These are phyloP conservation scores for Malus hybrid DNA, from an alignment of 331 rosid genomes.

Conservation along the genomic window DNA sequence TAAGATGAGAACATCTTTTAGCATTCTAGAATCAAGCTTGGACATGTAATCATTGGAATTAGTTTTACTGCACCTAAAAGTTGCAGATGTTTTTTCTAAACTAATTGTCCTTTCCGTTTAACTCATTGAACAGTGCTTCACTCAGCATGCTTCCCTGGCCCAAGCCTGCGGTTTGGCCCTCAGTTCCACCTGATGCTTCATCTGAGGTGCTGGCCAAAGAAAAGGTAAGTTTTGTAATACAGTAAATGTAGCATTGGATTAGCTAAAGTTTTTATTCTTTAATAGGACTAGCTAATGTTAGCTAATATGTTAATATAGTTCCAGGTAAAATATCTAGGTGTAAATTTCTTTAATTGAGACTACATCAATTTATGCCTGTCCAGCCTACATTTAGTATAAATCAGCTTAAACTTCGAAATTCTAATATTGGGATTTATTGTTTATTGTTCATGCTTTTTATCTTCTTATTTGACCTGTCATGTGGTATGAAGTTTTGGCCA, in stretches of 20 bases:
- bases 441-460: not conserved
- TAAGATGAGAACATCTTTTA: not conserved
- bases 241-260: not conserved
- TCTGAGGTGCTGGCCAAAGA: slow-evolving; percentile 84
- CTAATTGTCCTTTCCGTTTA: slow-evolving; percentile 5
- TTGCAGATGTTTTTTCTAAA: not conserved
- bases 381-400: not conserved
- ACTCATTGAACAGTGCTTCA: slow-evolving; percentile 57
- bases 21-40: slow-evolving; percentile 1
- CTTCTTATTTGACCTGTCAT: slow-evolving; percentile 5
- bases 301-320: not conserved
- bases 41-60: not conserved
- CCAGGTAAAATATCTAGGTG: not conserved
- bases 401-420: not conserved
- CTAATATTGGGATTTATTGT: not conserved
- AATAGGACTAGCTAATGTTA: too few relatives aligned
- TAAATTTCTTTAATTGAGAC: not conserved
- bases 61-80: not conserved
- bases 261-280: not conserved
- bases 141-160: slow-evolving; percentile 99
- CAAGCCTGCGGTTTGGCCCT: slow-evolving; percentile 89
- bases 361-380: not conserved
- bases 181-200: slow-evolving; percentile 75
- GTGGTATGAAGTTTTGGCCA: not conserved
- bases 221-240: slow-evolving; percentile 51